phyloP scores from a whole-genome alignment of 2,329 filamentous ascomycete species.

The Ustulina deusta region DNA sequence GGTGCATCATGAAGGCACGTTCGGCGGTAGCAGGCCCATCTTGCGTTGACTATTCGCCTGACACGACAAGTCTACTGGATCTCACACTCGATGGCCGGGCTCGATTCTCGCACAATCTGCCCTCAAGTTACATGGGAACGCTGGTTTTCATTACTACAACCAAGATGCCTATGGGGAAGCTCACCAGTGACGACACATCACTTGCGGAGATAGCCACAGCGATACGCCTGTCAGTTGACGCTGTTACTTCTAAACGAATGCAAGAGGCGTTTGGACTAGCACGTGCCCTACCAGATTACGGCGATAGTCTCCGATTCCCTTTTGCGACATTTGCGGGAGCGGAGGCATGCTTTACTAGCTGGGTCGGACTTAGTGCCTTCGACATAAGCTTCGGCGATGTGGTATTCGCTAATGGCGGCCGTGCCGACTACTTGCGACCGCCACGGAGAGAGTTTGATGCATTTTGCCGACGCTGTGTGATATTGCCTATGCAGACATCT shows the following conservation, averaged over 20 bases:
- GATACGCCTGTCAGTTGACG: conserved; percentile 13
- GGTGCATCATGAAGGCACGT: conserved; percentile 22
- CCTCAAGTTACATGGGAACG: conserved; percentile 20
- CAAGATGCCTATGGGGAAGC: conserved; percentile 17
- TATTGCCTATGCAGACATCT: conserved; percentile 24
- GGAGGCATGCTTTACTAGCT: conserved; percentile 24
- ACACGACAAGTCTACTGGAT: conserved; percentile 15
- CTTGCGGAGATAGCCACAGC: conserved; percentile 16
- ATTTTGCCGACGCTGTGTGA: conserved; percentile 20
- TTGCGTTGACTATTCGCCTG: conserved; percentile 9
- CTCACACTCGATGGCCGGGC: conserved; percentile 21
- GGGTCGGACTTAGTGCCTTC: conserved; percentile 21
- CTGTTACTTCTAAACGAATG: conserved; percentile 19
- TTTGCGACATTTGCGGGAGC: conserved; percentile 19
- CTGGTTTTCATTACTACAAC: conserved; percentile 22
- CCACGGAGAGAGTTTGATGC: conserved; percentile 18
- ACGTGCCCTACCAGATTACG: conserved; percentile 18
- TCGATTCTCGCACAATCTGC: conserved; percentile 1
- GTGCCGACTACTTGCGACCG: conserved; percentile 18
- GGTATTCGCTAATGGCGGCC: conserved; percentile 18
- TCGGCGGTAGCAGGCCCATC: conserved; percentile 1
- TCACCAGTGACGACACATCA: conserved; percentile 9
- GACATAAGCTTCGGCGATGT: conserved; percentile 22
- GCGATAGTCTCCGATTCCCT: conserved; percentile 15
- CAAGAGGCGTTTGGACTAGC: conserved; percentile 21